Base-by-base conservation (phyloP, 371 early-diverging fungal species). In the Syncephalastrum monosporum region DNA sequence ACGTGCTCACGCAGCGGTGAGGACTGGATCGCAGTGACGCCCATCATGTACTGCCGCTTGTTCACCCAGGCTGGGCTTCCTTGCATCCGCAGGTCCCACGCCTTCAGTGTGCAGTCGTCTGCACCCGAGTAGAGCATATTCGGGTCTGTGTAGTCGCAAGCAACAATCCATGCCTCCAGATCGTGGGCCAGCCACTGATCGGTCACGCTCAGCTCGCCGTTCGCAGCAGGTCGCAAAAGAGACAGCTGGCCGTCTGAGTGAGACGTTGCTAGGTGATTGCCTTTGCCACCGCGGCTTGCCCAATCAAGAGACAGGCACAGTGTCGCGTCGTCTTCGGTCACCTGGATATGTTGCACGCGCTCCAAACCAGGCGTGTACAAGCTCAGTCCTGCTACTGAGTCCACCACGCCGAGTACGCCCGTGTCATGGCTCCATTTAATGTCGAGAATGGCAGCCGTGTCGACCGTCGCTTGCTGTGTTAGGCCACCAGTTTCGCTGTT, bases 141-240 rank as follows among this genome's bases (percentile, higher is more conserved):
- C 0, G 90, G 68, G 43, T 87, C 75, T 81, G 88, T 89, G 56
- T 89, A 87, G 62, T 97, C 85, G 67, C 89, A 95, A 3, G 88
- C 88, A 0, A 86, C 82, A 57, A 91, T 92, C 97, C 97, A 97
- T 2, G 96, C 94, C 64, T 96, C 96, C 47, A 90, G 79, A n/a
- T 84, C 88, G 64, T 96, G 96, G 0, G 87, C 96, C 12, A 81
- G 72, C 93, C 91, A 90, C 17, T 81, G 70, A 1, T 69, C 50
- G 6, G 53, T 55, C 17, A 66, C 65, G 38, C 38, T 33, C 3
- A 47, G 55, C 57, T 80, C 84, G 3, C 69, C 68, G 2, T 65
- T 53, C 47, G 81, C 69, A 15, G 68, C 55, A 3, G 68, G 63
- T 21, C 66, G 58, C 17, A 90, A 49, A 10, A 84, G 59, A 3